Base-by-base conservation (phyloP, 2,329 filamentous ascomycete species). In the Talaromyces sp. region DNA sequence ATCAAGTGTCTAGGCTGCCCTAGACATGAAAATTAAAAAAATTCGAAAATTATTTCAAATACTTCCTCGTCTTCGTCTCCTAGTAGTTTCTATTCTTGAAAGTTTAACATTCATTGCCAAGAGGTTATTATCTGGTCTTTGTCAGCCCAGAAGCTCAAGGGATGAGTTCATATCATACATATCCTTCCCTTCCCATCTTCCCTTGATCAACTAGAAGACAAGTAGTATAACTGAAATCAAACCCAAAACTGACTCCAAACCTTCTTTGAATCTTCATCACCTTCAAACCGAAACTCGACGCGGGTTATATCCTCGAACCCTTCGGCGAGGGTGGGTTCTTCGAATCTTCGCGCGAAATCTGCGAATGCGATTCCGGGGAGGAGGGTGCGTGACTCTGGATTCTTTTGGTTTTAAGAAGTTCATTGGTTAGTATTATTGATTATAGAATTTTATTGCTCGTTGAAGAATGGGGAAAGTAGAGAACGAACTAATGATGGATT, bases 281-380 rank as follows among this genome's bases (percentile, higher is more conserved):
- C 91, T 41, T 83, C 77, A 68, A 94, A 93, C 70, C 79, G 69
- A 67, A 99, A 99, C 33, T 88, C 83, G 0, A 96, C 77, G 56
- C 84, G 83, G 1, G 83, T 78, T 36, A 99, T 83, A 64, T 97
- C 90, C 62, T 88, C 77, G 66, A 97, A 97, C 0, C 93, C 93
- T 74, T 99, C 94, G 11, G 82, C 80, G 1, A 82, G 60, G 39
- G 80, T 81, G 0, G 93, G 94, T 63, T 87, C 81, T 63, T 85
- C 84, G 73, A 89, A 94, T 55, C 89, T 82, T 8, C 85, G 83
- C 15, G 80, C 77, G 68, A 91, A 99, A 11, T 85, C 82, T 22
- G 81, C 84, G 70, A 97, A 97, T 0, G 94, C 93, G 62, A 94
- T 78, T 45, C 83, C 84, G 0, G 93, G 92, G 5, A 99, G 80